phyloP scores from a whole-genome alignment of 371 early-diverging fungal genomes.

The Umbelopsis sp. region DNA sequence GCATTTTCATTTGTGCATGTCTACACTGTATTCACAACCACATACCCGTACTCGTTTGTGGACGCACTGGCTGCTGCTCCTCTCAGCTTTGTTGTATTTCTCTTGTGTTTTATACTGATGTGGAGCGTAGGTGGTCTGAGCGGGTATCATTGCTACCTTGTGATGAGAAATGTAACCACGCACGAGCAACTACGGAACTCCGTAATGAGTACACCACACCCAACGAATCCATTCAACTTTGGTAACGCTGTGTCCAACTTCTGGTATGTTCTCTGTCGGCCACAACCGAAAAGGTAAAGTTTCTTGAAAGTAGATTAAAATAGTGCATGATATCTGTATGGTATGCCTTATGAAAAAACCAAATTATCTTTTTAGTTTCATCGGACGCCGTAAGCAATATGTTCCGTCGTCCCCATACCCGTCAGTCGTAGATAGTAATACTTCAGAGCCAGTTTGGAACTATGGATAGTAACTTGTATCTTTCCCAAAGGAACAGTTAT shows the following conservation, averaged over 20 bases:
- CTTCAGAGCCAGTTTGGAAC: background rate
- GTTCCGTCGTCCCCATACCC: background rate
- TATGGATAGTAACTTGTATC: background rate
- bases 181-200: conserved; percentile 77
- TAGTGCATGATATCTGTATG: too few species aligned
- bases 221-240: conserved; percentile 53
- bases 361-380: background rate
- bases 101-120: conserved; percentile 67
- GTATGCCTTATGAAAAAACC: too few species aligned
- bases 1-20: conserved; percentile 64
- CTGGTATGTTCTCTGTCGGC: conserved; percentile 56
- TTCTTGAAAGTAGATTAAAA: too few species aligned
- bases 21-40: conserved; percentile 40
- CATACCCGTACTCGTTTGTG: conserved; percentile 18
- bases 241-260: conserved; percentile 56
- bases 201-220: conserved; percentile 40
- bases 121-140: conserved; percentile 73
- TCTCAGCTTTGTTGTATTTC: conserved; percentile 61
- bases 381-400: conserved; percentile 3
- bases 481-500: background rate
- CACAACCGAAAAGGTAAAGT: conserved; percentile 61
- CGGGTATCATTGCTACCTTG: conserved; percentile 76
- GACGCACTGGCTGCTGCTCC: conserved; percentile 34
- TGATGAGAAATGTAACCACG: conserved; percentile 77
- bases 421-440: too few species aligned